Conservation (phyloP, 106 monocot species). For the Allium sativum region DNA sequence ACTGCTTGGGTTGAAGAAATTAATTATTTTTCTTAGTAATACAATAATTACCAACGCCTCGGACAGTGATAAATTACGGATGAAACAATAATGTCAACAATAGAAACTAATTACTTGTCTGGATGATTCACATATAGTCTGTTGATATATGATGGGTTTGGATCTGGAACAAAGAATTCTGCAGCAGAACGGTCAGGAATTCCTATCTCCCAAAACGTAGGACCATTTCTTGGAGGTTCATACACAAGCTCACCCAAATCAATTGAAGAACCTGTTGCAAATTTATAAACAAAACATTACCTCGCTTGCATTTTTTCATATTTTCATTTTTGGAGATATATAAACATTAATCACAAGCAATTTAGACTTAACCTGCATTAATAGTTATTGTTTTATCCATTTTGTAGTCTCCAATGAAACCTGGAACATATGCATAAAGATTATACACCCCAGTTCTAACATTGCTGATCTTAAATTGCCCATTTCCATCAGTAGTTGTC, state of each 20-base stretch:
- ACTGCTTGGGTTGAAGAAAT: no score
- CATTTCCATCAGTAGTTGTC: slow-evolving; percentile 36
- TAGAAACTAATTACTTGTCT: slow-evolving; percentile 5
- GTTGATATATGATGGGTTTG: slow-evolving; percentile 46
- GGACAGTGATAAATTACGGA: no score
- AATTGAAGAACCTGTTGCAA: slow-evolving; percentile 18
- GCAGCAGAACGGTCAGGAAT: slow-evolving; percentile 56
- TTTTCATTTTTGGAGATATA: neutral
- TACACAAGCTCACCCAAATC: slow-evolving; percentile 41
- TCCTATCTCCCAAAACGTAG: slow-evolving; percentile 82
- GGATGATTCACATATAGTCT: slow-evolving; percentile 40
- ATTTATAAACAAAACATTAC: no score
- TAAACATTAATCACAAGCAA: neutral
- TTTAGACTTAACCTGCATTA: slow-evolving; percentile 21
- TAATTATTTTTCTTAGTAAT: no score
- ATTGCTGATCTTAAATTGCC: slow-evolving; percentile 40
- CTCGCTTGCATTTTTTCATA: no score
- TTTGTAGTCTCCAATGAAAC: slow-evolving; percentile 77
- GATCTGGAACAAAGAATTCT: slow-evolving; percentile 75
- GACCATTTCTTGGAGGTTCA: slow-evolving; percentile 62
- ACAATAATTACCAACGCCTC: no score
- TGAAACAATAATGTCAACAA: no score
- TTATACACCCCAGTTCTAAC: slow-evolving; percentile 50
- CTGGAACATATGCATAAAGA: slow-evolving; percentile 84
- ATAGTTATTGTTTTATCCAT: slow-evolving; percentile 27